Evolutionary conservation across 768 basidiomycete species (phyloP).

Genomic region (Psilocybe subaeruginosa): DNA sequence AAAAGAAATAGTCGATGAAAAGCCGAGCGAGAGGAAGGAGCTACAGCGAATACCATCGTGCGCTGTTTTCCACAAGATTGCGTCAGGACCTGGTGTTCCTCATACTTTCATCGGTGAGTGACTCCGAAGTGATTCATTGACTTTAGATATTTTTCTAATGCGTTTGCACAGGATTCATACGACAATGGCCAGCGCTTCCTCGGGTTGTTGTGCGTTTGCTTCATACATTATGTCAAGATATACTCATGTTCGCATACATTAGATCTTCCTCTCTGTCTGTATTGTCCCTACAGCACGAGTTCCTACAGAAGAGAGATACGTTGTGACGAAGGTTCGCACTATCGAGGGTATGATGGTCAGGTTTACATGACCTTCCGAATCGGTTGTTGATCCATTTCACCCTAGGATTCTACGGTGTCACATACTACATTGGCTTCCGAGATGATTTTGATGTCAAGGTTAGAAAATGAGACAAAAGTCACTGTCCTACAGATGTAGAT

Average conservation of each 20-base stretch:
- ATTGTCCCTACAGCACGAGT: conserved; percentile 55
- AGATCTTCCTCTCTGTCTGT: conserved; percentile 68
- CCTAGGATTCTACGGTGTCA: conserved; percentile 60
- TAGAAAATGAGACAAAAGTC: background rate
- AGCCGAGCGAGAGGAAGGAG: conserved; percentile 24
- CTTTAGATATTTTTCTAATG: background rate
- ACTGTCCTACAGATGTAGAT: background rate
- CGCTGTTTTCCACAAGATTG: conserved; percentile 61
- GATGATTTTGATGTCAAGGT: conserved; percentile 57
- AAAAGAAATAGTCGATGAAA: conserved; percentile 19
- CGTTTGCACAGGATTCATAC: conserved; percentile 49
- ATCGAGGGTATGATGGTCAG: conserved; percentile 44
- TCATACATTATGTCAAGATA: background rate
- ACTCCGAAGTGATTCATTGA: background rate
- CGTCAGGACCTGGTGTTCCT: conserved; percentile 58
- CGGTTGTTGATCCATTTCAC: background rate
- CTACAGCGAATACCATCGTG: conserved; percentile 50
- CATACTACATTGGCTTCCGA: conserved; percentile 64
- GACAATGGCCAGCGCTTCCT: conserved; percentile 73
- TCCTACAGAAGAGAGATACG: conserved; percentile 51
- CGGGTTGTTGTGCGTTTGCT: conserved; percentile 53
- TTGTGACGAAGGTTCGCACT: conserved; percentile 58
- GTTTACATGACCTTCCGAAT: background rate
- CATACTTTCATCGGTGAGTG: conserved; percentile 58
- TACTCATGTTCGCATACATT: background rate